Base-by-base conservation (phyloP, 1,139 yeast genomes). In the Meyerozyma carpophila region DNA sequence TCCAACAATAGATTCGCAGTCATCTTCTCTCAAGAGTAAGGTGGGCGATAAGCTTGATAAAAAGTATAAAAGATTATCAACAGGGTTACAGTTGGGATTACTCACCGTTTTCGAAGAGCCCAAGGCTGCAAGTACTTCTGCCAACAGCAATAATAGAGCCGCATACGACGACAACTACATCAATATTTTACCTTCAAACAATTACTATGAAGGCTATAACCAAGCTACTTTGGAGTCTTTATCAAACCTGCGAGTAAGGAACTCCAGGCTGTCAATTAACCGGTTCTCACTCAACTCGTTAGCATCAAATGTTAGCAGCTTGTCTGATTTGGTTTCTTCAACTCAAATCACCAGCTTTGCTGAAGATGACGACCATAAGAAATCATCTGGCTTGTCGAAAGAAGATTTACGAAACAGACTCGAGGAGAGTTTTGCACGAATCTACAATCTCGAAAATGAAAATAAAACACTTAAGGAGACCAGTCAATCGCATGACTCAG, bases 21-120 rank as follows among this genome's bases (percentile, higher is more conserved):
- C 41, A 7, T 44, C 53, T 41, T 45, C 51, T 36, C 41, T 39
- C 5, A 38, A 39, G 39, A 42, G 47, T 36, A 41, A 41, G 44
- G 42, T 28, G 25, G 31, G 34, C 32, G 31, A 28, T 25, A 36
- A 42, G 10, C 24, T 50, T 26, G 63, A 60, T 3, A 62, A 59
- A 52, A 59, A 62, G 44, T 59, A 60, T 40, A 68, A 65, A 36
- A 53, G 74, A 31, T 51, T 61, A 32, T 69, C 75, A 2, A 59
- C 68, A 1, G 77, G 77, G 1, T 54, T 72, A 28, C 73, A 62
- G 47, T 51, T 71, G n/a, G 72, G 74, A 1, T 54, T 72, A 32
- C 53, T 70, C 27, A 70, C 76, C 1, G 76, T 72, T 1, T 54
- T 68, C 44, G 75, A 70, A 53, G 70, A 69, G 37, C 61, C 61